These are phyloP conservation scores for Fraxinus greggii DNA, from an alignment of 305 asterid species.

Conservation along the genomic window DNA sequence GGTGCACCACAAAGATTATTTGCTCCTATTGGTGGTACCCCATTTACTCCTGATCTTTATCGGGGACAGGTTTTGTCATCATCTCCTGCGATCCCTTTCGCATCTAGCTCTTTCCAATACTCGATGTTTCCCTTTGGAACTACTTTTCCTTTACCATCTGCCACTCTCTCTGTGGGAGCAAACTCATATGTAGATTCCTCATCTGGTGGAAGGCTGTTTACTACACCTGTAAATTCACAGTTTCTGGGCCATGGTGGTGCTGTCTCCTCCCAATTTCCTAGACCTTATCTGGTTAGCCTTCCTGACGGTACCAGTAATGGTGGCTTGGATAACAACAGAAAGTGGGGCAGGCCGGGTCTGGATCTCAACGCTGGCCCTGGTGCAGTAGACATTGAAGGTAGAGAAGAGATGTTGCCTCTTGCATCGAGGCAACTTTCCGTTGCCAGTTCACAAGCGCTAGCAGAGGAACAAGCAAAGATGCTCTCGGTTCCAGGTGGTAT, in stretches of 20 bases:
- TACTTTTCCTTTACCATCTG: constrained; percentile 42
- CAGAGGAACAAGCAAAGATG: constrained; percentile 47
- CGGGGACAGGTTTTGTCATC: constrained; percentile 57
- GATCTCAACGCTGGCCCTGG: constrained; percentile 64
- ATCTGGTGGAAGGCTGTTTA: constrained; percentile 44
- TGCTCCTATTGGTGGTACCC: constrained; percentile 35
- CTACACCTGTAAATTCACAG: constrained; percentile 41
- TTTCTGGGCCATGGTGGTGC: constrained; percentile 44
- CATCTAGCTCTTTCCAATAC: constrained; percentile 46
- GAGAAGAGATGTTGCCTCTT: constrained; percentile 36
- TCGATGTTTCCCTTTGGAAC: constrained; percentile 48
- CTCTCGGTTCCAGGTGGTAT: constrained; percentile 40
- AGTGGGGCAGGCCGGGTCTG: constrained; percentile 49
- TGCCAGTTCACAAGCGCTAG: constrained; percentile 34
- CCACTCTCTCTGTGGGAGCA: constrained; percentile 44
- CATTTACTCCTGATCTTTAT: constrained; percentile 41
- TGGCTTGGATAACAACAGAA: constrained; percentile 39
- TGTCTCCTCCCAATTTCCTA: constrained; percentile 42
- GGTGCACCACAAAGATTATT: constrained; percentile 43
- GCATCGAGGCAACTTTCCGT: constrained; percentile 34
- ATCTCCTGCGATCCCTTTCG: constrained; percentile 53
- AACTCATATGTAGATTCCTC: constrained; percentile 46
- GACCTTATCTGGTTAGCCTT: constrained; percentile 46
- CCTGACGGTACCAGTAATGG: constrained; percentile 36
- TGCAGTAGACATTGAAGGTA: constrained; percentile 38